A percentile compares a stretch with the other conserved stretches of the same genome.
phyloP scores from a whole-genome alignment of 2,329 filamentous ascomycete species.

The Colletotrichum phormii region DNA sequence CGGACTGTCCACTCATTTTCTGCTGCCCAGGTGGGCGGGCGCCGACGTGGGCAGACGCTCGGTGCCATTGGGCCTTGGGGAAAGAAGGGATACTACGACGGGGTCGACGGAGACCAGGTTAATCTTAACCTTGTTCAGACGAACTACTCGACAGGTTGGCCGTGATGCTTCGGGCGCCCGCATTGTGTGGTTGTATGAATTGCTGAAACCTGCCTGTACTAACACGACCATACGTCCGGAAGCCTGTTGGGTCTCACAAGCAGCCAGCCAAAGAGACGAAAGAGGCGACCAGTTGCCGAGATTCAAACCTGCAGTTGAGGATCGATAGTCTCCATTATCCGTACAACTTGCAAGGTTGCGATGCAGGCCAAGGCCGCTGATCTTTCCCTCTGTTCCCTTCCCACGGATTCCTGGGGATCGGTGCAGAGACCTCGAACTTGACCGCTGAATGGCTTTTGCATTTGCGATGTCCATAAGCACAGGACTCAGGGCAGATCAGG shows the following conservation, averaged over 20 bases:
- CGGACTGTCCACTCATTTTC: background rate
- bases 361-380: background rate
- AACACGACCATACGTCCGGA: background rate
- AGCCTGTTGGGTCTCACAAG: background rate
- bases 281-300: background rate
- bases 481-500: background rate
- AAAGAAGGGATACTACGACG: background rate
- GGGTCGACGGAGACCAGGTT: background rate
- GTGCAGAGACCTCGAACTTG: background rate
- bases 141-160: background rate
- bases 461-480: background rate
- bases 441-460: background rate
- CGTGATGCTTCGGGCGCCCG: background rate
- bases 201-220: background rate
- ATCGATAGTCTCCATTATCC: background rate
- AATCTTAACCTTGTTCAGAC: constrained; percentile 21
- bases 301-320: background rate
- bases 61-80: background rate
- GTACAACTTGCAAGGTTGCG: too few relatives aligned
- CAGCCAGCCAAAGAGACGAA: too few relatives aligned
- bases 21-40: background rate
- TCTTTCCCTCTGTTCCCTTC: background rate
- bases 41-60: background rate
- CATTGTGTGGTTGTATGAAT: background rate
- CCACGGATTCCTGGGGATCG: background rate